Percentiles rank a stretch among this genome's conserved stretches.
These are phyloP conservation scores for Syzygium aromaticum DNA, from an alignment of 345 rosid species.

Conservation along the genomic window DNA sequence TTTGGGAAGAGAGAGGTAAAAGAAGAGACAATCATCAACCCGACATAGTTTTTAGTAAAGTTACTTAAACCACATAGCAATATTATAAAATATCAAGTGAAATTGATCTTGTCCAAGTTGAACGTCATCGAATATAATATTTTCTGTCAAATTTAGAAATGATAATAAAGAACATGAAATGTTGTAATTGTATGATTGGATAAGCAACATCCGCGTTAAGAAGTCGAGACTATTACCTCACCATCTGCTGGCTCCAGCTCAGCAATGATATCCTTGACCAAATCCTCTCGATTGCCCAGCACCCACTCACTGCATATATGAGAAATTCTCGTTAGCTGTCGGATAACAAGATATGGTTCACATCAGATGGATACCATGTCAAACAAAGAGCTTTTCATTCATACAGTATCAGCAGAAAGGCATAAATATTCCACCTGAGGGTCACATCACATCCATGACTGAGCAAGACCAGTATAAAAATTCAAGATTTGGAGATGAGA, in stretches of 20 bases:
- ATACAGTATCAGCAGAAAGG: background rate
- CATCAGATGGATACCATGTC: background rate
- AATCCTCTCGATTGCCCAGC: constrained; percentile 90
- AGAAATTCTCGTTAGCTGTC: background rate
- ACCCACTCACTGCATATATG: constrained; percentile 79
- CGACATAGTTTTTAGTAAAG: background rate
- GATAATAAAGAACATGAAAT: background rate
- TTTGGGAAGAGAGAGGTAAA: background rate
- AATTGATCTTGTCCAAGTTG: background rate
- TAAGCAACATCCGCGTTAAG: constrained; percentile 3
- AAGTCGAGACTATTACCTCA: constrained; percentile 45
- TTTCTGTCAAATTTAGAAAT: background rate
- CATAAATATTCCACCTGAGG: background rate
- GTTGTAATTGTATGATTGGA: background rate
- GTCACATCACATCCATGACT: background rate
- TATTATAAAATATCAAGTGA: background rate
- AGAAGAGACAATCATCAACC: background rate
- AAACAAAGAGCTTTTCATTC: background rate
- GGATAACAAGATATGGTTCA: background rate
- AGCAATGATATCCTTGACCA: constrained; percentile 72
- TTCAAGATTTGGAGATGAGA: background rate
- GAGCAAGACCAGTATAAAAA: background rate
- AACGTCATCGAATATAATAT: background rate
- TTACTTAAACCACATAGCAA: background rate
- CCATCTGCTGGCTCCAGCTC: constrained; percentile 65